A percentile compares a stretch with the other conserved stretches of the same genome.
These are phyloP conservation scores for Chytriomyces confervae DNA, from an alignment of 192 early-diverging fungal genomes.

Conservation along the genomic window DNA sequence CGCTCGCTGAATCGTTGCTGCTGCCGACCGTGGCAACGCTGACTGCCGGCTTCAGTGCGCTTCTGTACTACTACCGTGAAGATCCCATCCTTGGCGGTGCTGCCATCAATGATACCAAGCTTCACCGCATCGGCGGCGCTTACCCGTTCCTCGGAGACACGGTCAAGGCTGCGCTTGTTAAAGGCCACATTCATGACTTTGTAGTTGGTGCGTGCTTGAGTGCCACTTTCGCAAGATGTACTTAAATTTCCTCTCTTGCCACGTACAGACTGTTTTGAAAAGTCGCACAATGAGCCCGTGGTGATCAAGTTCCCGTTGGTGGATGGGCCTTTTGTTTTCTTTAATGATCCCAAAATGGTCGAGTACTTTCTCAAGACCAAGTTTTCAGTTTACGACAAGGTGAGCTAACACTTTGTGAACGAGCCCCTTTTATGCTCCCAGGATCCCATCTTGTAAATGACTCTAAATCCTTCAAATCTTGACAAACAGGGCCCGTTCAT, in stretches of 20 bases:
- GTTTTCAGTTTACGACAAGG: slow-evolving; percentile 45
- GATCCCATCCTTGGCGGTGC: neutral
- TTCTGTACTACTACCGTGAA: neutral
- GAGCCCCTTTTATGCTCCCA: neutral
- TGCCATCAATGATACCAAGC: neutral
- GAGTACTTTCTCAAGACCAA: slow-evolving; percentile 46
- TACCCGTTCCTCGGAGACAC: slow-evolving; percentile 31
- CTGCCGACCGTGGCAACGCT: neutral
- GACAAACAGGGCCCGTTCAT: slow-evolving; percentile 13
- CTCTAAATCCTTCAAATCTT: neutral
- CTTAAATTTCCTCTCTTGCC: neutral
- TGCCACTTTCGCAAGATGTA: neutral
- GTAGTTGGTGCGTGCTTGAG: neutral
- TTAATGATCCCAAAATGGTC: slow-evolving; percentile 38
- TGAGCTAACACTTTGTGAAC: too few relatives aligned
- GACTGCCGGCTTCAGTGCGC: neutral
- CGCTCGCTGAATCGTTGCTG: too few relatives aligned
- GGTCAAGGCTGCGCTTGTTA: neutral
- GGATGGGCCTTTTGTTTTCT: slow-evolving; percentile 4
- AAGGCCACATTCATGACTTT: slow-evolving; percentile 6
- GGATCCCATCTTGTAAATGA: neutral
- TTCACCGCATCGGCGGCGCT: neutral
- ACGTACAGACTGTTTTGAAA: neutral
- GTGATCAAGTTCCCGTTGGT: neutral
- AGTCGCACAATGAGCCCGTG: neutral